A percentile compares a stretch with the other conserved stretches of the same genome.
Conservation (phyloP, 495 filamentous ascomycete genomes). For the Neurospora sp. region DNA sequence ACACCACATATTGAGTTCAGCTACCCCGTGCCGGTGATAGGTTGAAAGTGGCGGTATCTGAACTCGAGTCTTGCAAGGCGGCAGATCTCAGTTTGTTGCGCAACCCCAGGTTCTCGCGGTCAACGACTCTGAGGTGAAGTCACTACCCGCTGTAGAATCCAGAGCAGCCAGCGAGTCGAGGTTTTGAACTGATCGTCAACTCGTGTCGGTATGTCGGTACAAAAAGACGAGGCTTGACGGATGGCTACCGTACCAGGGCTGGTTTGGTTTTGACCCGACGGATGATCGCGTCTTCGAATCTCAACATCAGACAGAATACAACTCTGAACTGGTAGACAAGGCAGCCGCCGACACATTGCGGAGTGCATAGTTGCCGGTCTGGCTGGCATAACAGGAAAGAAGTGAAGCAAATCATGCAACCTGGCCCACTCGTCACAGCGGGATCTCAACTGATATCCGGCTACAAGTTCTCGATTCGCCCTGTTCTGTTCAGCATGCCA, state of each 20-base stretch:
- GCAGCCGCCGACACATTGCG: background rate
- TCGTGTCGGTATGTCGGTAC: background rate
- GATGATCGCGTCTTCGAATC: background rate
- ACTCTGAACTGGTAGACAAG: background rate
- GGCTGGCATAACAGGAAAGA: background rate
- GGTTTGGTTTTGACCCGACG: background rate
- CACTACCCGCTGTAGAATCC: background rate
- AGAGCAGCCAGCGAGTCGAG: background rate
- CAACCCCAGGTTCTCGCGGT: background rate
- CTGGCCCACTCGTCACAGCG: background rate
- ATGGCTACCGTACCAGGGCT: background rate
- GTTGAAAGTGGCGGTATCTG: background rate
- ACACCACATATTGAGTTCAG: background rate
- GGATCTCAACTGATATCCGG: background rate
- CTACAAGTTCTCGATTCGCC: background rate
- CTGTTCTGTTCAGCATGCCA: background rate
- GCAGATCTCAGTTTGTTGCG: constrained; percentile 8
- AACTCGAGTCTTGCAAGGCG: background rate
- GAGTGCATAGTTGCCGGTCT: background rate
- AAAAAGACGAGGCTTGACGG: background rate
- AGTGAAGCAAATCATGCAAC: background rate
- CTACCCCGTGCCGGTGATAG: background rate
- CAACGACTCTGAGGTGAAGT: background rate
- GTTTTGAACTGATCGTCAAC: background rate
- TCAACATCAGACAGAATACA: background rate